phyloP scores from a whole-genome alignment of 257 asterid genomes.

The Solanum habrochaites region DNA sequence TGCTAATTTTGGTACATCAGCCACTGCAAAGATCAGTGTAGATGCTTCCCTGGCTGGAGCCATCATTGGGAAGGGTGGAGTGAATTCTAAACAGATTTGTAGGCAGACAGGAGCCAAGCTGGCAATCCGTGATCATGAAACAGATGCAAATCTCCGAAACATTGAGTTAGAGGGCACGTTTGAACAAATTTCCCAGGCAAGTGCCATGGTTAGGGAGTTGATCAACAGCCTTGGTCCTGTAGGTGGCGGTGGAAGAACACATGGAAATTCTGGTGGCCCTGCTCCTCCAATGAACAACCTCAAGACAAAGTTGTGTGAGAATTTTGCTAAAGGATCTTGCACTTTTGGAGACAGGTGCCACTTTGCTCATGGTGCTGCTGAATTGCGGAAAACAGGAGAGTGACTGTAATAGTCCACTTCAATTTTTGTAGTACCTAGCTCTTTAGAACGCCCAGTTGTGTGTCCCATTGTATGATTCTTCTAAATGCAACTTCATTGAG shows the following conservation, averaged over 20 bases:
- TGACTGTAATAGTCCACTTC: background rate
- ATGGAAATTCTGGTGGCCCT: conserved; percentile 29
- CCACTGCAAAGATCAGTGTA: conserved; percentile 79
- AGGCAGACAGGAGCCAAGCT: conserved; percentile 77
- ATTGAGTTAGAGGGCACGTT: conserved; percentile 84
- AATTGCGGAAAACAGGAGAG: conserved; percentile 48
- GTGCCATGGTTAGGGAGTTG: conserved; percentile 66
- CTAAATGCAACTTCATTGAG: background rate
- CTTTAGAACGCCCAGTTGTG: background rate
- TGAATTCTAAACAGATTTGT: conserved; percentile 81
- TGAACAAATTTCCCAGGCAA: conserved; percentile 71
- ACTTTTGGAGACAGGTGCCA: conserved; percentile 94
- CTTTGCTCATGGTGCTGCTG: conserved; percentile 84
- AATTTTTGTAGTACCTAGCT: background rate
- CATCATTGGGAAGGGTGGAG: conserved; percentile 86
- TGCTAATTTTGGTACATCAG: conserved; percentile 59
- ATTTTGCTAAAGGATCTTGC: conserved; percentile 76
- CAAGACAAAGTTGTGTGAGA: conserved; percentile 80
- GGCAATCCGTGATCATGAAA: conserved; percentile 66
- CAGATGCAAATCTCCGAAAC: conserved; percentile 58
- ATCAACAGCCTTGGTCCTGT: conserved; percentile 40
- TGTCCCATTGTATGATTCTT: background rate
- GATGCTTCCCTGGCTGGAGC: conserved; percentile 79
- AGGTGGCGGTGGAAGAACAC: conserved; percentile 16
- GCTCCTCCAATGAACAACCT: conserved; percentile 42